phyloP scores from a whole-genome alignment of 352 stramenopile species.

The Phytophthora megakarya region DNA sequence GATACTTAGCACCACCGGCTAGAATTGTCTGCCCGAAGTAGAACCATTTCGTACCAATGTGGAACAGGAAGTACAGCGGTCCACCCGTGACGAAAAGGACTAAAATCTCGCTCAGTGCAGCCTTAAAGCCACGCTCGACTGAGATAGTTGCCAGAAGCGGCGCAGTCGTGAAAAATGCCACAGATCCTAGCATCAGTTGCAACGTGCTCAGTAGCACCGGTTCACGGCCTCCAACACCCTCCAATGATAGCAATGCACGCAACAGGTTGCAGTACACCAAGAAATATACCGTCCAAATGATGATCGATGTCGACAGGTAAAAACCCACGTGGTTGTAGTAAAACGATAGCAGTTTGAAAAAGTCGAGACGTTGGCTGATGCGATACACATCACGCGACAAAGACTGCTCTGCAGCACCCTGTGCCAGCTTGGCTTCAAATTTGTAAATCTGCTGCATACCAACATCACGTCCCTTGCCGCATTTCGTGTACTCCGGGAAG shows the following conservation, averaged over 20 bases:
- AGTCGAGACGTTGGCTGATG: constrained; percentile 97
- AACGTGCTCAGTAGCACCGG: constrained; percentile 95
- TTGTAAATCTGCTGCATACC: constrained; percentile 99
- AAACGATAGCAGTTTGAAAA: constrained; percentile 98
- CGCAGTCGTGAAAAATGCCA: constrained; percentile 97
- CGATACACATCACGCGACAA: constrained; percentile 98
- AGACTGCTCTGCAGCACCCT: constrained; percentile 98
- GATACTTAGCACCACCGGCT: constrained; percentile 98
- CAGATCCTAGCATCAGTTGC: constrained; percentile 96
- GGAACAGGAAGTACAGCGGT: constrained; percentile 99
- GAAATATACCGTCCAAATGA: constrained; percentile 97
- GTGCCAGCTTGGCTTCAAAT: constrained; percentile 98
- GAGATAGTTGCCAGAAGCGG: constrained; percentile 97
- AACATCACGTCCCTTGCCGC: constrained; percentile 98
- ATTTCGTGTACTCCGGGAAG: constrained; percentile 99
- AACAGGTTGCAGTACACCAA: constrained; percentile 97
- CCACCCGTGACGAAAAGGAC: constrained; percentile 97
- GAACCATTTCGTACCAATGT: constrained; percentile 99
- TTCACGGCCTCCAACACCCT: constrained; percentile 91
- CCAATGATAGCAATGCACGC: constrained; percentile 92
- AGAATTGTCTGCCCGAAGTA: constrained; percentile 99
- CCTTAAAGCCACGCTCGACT: constrained; percentile 97
- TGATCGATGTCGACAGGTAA: constrained; percentile 98
- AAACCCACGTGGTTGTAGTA: constrained; percentile 99
- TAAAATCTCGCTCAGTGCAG: constrained; percentile 91